A percentile compares a stretch with the other conserved stretches of the same genome.
Evolutionary conservation across 805 yeast genomes (phyloP).

Genomic region (Diddensiella transvaalensis): DNA sequence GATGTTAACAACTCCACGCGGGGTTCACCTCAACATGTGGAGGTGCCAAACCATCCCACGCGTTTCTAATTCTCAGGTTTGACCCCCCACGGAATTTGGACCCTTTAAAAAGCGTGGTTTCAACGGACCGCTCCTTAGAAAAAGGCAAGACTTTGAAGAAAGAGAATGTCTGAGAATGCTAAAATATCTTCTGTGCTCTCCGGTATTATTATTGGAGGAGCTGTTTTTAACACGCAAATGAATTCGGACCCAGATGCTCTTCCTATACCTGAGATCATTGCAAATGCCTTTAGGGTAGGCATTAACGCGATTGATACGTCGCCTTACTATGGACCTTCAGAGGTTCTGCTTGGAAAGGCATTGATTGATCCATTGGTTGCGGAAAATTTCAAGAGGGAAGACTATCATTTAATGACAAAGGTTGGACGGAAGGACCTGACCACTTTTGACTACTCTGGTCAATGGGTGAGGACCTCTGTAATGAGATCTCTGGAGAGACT

Average conservation of each 20-base stretch:
- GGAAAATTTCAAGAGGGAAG: constrained; percentile 48
- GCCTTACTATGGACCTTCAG: constrained; percentile 91
- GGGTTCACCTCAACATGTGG: background rate
- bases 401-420: constrained; percentile 72
- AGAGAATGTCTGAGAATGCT: background rate
- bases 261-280: constrained; percentile 56
- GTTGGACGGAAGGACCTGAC: constrained; percentile 71
- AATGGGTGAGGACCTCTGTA: constrained; percentile 59
- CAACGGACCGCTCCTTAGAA: background rate
- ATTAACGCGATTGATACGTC: constrained; percentile 82
- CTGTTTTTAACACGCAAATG: constrained; percentile 81
- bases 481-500: constrained; percentile 64
- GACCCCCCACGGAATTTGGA: background rate
- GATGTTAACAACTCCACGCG: too few species aligned
- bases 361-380: constrained; percentile 36
- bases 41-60: too few species aligned
- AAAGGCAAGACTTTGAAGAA: background rate
- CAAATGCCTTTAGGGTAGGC: constrained; percentile 60
- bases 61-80: too few species aligned
- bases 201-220: constrained; percentile 73
- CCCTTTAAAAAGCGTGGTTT: constrained; percentile 1
- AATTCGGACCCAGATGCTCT: constrained; percentile 60
- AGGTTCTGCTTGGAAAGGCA: constrained; percentile 68
- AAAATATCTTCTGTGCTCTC: constrained; percentile 25
- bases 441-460: constrained; percentile 71